Percentiles rank a stretch among this genome's conserved stretches.
Conservation (phyloP, 2,329 filamentous ascomycete species). For the Fusarium palustre region DNA sequence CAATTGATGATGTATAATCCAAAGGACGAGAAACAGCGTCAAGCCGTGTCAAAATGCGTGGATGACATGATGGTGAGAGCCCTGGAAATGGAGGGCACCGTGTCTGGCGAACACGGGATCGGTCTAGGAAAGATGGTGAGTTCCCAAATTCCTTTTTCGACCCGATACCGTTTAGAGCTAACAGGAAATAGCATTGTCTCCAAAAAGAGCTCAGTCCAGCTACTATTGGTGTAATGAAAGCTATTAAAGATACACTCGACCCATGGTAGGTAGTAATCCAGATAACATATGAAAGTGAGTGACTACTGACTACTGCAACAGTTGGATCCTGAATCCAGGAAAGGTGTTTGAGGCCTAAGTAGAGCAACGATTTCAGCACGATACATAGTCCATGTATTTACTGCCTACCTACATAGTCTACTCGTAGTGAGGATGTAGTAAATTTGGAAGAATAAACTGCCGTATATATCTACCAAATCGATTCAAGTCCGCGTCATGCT, state of each 20-base stretch:
- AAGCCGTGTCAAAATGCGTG: conserved; percentile 68
- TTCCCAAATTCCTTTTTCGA: no score
- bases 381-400: no score
- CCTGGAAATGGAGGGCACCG: conserved; percentile 77
- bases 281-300: neutral
- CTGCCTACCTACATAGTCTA: no score
- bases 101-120: conserved; percentile 59
- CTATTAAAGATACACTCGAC: neutral
- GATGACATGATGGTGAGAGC: conserved; percentile 77
- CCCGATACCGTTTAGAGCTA: neutral
- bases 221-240: conserved; percentile 2
- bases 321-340: neutral
- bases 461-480: no score
- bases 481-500: no score
- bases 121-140: conserved; percentile 2
- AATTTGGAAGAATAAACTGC: no score
- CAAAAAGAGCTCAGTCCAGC: neutral
- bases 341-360: neutral
- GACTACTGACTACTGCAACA: neutral
- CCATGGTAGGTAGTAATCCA: neutral
- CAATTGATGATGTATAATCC: conserved; percentile 57
- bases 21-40: conserved; percentile 68
- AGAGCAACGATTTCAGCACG: no score
- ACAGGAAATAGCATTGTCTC: neutral
- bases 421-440: no score